A percentile compares a stretch with the other conserved stretches of the same genome.
These are phyloP conservation scores for Fimicolochytrium jonesii DNA, from an alignment of 192 early-diverging fungal genomes.

Conservation along the genomic window DNA sequence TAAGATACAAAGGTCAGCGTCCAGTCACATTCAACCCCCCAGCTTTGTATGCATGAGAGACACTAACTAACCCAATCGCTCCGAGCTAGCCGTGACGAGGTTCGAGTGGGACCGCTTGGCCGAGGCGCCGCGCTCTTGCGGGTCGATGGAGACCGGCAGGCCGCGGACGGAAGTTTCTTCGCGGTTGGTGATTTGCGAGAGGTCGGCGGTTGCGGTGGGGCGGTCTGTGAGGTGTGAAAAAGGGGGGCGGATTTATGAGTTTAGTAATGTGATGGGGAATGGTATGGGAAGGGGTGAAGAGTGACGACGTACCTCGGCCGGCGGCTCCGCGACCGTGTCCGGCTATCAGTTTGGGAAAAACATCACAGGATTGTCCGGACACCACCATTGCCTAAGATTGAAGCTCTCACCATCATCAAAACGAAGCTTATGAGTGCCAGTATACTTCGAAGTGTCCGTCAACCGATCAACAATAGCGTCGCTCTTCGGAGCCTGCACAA, in stretches of 20 bases:
- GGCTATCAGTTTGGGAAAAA: no score
- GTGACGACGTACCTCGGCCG: slow-evolving; percentile 25
- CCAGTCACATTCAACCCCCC: no score
- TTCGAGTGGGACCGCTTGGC: slow-evolving; percentile 7
- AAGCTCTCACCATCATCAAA: slow-evolving; percentile 44
- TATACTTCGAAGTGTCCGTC: slow-evolving; percentile 40
- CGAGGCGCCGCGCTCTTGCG: slow-evolving; percentile 3
- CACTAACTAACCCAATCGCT: slow-evolving; percentile 37
- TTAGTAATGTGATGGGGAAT: no score
- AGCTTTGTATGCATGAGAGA: no score
- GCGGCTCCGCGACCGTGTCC: slow-evolving; percentile 44
- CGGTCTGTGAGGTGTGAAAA: no score
- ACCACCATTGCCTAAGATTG: no score
- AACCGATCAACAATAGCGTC: slow-evolving; percentile 31
- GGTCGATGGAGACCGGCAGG: slow-evolving; percentile 19
- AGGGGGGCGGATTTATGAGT: no score
- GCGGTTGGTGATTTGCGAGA: slow-evolving; percentile 33
- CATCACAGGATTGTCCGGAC: no score
- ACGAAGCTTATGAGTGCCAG: slow-evolving; percentile 53
- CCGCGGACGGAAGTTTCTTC: slow-evolving; percentile 26
- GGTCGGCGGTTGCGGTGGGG: slow-evolving; percentile 23
- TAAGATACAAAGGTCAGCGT: no score
- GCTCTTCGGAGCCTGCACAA: slow-evolving; percentile 30
- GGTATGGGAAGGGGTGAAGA: no score
- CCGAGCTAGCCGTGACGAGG: slow-evolving; percentile 32